Percentiles rank a stretch among this genome's conserved stretches.
These are phyloP conservation scores for Sporothrix luriei DNA, from an alignment of 2,329 filamentous ascomycete genomes.

Conservation along the genomic window DNA sequence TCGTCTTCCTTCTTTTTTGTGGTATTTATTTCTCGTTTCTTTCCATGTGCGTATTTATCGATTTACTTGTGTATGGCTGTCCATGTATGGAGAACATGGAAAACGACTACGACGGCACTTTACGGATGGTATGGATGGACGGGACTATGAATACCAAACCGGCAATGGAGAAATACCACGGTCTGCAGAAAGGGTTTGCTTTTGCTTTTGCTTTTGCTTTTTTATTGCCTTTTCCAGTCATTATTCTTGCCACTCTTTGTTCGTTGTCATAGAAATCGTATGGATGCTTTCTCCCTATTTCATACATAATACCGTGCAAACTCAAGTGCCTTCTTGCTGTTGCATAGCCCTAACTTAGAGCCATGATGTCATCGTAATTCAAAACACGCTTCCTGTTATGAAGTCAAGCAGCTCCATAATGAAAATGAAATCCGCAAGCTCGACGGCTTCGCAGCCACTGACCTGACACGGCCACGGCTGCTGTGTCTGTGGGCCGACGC, in stretches of 20 bases:
- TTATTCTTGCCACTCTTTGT: too few species aligned
- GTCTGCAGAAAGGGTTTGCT: background rate
- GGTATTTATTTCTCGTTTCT: background rate
- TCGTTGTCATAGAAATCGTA: background rate
- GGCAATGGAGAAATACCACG: background rate
- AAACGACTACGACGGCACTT: background rate
- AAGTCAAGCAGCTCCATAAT: background rate
- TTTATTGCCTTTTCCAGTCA: background rate
- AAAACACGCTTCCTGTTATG: background rate
- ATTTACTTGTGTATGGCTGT: background rate
- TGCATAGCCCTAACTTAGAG: too few species aligned
- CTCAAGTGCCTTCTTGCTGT: background rate
- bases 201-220: background rate
- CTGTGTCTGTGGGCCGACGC: too few species aligned
- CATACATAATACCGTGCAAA: background rate
- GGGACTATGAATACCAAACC: constrained; percentile 5
- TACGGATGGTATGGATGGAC: background rate
- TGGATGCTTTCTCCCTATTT: background rate
- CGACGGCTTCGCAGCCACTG: background rate
- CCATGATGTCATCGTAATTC: background rate
- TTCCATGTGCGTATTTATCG: background rate
- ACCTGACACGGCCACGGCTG: background rate
- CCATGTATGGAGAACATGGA: background rate
- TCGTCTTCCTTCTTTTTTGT: background rate
- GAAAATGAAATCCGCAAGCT: background rate